Base-by-base conservation (phyloP, 2,329 filamentous ascomycete species). In the Fusarium sp. region DNA sequence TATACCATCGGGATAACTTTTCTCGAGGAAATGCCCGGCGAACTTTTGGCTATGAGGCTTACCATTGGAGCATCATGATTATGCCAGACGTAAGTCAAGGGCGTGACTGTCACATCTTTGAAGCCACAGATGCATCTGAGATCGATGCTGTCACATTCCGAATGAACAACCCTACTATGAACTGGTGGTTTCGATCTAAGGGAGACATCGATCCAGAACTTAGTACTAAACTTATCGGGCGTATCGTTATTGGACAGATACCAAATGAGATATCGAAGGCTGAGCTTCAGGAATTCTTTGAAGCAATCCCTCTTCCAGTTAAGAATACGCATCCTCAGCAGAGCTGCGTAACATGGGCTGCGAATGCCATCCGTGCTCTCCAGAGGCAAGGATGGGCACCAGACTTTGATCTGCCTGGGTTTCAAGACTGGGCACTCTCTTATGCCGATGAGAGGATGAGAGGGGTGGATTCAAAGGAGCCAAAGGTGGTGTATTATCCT, bases 261-360 rank as follows among this genome's bases (percentile, higher is more conserved):
- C 63, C 70, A 5, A 50, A 58, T 6, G 45, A 29, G 1, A 19
- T 66, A 1, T 63, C 68, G 2, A 50, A 15, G 4, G 44, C 49
- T 13, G 62, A 72, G 17, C 44, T 75, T 7, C 14, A n/a, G 2
- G 49, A 32, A 0, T 46, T 75, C 8, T 71, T 75, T 17, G 44
- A 33, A 1, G 25, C 10, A 9, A 47, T 75, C 29, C 69, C 65
- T 14, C 43, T 73, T 3, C 73, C 73, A 1, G 53, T 66, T 1
- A 75, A 72, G 55, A 70, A 75, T 19, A 72, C 52, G 14, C 41
- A 75, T 44, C 73, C 72, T 0, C 73, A 75, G 37, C 70, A 75
- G 56, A 74, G 71, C 53, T 74, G 72, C n/a, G 72, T 75, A 44
- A 71, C 71, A 11, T 75, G 73, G 72, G 56, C 45, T n/a, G 46